phyloP scores from a whole-genome alignment of 139 green algal species.

The Closterium sp. region DNA sequence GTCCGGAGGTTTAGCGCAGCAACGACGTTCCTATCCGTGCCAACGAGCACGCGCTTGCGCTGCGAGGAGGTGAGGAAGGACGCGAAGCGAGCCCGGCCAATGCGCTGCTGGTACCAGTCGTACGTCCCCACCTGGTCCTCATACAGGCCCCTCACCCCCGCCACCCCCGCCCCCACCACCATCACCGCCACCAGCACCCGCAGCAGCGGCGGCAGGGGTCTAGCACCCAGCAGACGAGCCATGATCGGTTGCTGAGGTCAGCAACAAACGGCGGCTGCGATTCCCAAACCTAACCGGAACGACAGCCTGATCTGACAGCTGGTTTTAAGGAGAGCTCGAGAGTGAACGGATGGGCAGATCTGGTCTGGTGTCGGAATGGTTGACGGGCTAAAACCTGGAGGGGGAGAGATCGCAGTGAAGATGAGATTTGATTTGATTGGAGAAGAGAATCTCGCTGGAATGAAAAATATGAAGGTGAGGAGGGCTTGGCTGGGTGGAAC shows the following conservation, averaged over 20 bases:
- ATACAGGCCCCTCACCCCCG: conserved; percentile 12
- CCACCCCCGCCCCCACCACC: not conserved
- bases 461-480: no score
- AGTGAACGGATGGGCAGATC: no score
- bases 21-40: conserved; percentile 39
- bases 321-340: no score
- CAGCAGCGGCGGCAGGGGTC: not conserved
- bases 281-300: no score
- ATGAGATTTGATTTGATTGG: no score
- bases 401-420: no score
- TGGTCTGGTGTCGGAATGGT: no score
- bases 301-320: no score
- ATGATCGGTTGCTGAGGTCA: not conserved
- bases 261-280: not conserved
- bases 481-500: no score
- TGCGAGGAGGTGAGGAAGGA: not conserved
- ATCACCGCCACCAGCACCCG: not conserved
- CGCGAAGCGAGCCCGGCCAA: not conserved
- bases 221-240: no score
- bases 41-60: conserved; percentile 38
- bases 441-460: no score
- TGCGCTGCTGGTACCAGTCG: conserved; percentile 17
- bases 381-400: no score
- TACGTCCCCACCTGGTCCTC: conserved; percentile 49
- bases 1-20: conserved; percentile 39